These are phyloP conservation scores for Exobasidium cylindrosporum DNA, from an alignment of 1,284 basidiomycete species.

Conservation along the genomic window DNA sequence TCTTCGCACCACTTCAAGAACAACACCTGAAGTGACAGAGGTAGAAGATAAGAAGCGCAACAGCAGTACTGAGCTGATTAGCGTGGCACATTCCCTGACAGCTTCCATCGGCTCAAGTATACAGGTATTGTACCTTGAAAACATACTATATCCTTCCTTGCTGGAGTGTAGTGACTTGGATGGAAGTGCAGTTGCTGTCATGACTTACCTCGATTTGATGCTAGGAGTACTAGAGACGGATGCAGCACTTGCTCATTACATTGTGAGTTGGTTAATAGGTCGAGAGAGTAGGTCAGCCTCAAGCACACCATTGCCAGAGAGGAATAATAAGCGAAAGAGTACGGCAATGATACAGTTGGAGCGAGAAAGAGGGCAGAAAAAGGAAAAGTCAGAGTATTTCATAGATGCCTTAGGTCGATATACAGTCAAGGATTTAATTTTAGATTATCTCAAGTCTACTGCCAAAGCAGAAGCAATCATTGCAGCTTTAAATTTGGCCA, in stretches of 20 bases:
- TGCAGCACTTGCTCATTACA: slow-evolving; percentile 34
- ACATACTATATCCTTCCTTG: slow-evolving; percentile 87
- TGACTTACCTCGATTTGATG: slow-evolving; percentile 82
- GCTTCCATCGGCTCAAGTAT: slow-evolving; percentile 60
- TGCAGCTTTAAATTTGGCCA: slow-evolving; percentile 33
- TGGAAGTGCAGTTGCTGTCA: slow-evolving; percentile 89
- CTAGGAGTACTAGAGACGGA: slow-evolving; percentile 36
- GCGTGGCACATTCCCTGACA: slow-evolving; percentile 4
- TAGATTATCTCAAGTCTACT: slow-evolving; percentile 27
- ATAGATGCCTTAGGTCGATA: slow-evolving; percentile 16
- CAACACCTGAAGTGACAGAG: not conserved
- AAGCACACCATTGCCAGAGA: not conserved
- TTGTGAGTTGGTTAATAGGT: slow-evolving; percentile 33
- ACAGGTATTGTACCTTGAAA: slow-evolving; percentile 82
- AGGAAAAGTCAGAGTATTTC: not conserved
- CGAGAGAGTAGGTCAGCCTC: slow-evolving; percentile 6
- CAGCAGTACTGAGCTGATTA: slow-evolving; percentile 26
- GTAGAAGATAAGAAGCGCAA: not conserved
- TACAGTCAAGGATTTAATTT: slow-evolving; percentile 31
- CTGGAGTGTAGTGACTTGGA: slow-evolving; percentile 88
- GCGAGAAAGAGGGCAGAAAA: not conserved
- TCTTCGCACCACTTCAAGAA: slow-evolving; percentile 15
- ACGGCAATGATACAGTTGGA: slow-evolving; percentile 14
- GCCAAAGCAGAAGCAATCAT: not conserved
- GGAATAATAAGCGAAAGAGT: slow-evolving; percentile 11